phyloP scores from a whole-genome alignment of 768 basidiomycete species.

The Leccinum ochraceum region DNA sequence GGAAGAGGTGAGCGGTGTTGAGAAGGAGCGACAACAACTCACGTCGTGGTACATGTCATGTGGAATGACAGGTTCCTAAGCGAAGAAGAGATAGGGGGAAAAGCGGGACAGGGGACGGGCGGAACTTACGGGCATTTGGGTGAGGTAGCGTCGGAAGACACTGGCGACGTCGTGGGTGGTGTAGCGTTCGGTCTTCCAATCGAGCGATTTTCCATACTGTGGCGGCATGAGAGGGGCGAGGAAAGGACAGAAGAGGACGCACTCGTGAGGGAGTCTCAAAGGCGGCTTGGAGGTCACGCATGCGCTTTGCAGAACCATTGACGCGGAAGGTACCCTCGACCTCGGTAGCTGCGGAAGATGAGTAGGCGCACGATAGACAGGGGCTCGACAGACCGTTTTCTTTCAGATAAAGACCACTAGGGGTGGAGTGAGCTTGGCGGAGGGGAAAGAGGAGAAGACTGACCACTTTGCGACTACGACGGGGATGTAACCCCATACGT shows the following conservation, averaged over 20 bases:
- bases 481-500: constrained; percentile 93
- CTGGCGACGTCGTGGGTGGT: constrained; percentile 98
- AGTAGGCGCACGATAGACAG: not conserved
- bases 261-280: constrained; percentile 92
- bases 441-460: constrained; percentile 25
- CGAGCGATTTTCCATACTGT: constrained; percentile 91
- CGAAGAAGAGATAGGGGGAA: constrained; percentile 12
- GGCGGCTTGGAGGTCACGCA: constrained; percentile 89
- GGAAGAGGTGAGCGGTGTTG: constrained; percentile 11
- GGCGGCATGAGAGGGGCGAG: constrained; percentile 8
- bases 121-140: constrained; percentile 87
- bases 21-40: constrained; percentile 36
- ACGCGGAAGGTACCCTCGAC: constrained; percentile 94
- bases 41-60: constrained; percentile 86
- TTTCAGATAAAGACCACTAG: constrained; percentile 90
- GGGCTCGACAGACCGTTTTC: constrained; percentile 66
- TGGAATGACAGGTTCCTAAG: constrained; percentile 93
- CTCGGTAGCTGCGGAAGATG: constrained; percentile 65
- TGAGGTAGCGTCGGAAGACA: constrained; percentile 93
- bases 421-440: constrained; percentile 8
- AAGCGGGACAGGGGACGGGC: not conserved
- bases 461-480: constrained; percentile 98
- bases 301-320: constrained; percentile 92
- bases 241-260: constrained; percentile 19
- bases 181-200: constrained; percentile 85